phyloP scores from a whole-genome alignment of 2,329 filamentous ascomycete species.

The Herpotrichia juniperi region DNA sequence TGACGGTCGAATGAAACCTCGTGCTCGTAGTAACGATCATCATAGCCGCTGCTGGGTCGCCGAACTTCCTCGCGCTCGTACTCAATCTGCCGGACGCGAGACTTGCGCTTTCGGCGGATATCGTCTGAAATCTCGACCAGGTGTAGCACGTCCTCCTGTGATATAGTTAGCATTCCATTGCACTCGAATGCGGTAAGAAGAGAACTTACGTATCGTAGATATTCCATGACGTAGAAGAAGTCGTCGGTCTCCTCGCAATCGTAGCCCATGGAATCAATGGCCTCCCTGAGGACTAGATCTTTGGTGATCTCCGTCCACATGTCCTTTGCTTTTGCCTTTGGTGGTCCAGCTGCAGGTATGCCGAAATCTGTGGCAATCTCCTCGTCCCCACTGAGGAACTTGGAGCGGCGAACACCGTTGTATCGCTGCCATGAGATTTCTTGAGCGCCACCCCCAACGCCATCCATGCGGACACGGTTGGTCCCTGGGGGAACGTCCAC shows the following conservation, averaged over 20 bases:
- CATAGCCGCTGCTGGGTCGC: constrained; percentile 59
- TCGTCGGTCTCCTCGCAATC: constrained; percentile 87
- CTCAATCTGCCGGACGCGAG: constrained; percentile 65
- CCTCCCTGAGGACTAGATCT: constrained; percentile 84
- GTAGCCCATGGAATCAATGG: constrained; percentile 83
- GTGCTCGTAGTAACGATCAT: constrained; percentile 70
- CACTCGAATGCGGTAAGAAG: neutral
- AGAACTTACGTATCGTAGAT: constrained; percentile 78
- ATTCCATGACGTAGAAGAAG: constrained; percentile 93
- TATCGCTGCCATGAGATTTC: constrained; percentile 82
- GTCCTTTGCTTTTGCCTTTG: constrained; percentile 49
- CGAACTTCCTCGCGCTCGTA: constrained; percentile 64
- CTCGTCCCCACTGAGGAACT: constrained; percentile 73
- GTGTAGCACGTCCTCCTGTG: constrained; percentile 82
- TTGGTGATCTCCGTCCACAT: constrained; percentile 99
- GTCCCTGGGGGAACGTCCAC: constrained; percentile 86
- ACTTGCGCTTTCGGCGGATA: constrained; percentile 71
- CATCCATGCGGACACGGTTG: constrained; percentile 81
- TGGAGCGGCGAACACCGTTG: constrained; percentile 75
- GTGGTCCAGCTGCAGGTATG: constrained; percentile 25
- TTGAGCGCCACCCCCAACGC: constrained; percentile 73
- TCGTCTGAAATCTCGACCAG: constrained; percentile 83
- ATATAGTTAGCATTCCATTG: constrained; percentile 1
- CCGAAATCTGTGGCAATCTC: constrained; percentile 53
- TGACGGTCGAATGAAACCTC: constrained; percentile 68